These are phyloP conservation scores for Euptelea pleiosperma DNA, from an alignment of 164 flowering plant species.

Conservation along the genomic window DNA sequence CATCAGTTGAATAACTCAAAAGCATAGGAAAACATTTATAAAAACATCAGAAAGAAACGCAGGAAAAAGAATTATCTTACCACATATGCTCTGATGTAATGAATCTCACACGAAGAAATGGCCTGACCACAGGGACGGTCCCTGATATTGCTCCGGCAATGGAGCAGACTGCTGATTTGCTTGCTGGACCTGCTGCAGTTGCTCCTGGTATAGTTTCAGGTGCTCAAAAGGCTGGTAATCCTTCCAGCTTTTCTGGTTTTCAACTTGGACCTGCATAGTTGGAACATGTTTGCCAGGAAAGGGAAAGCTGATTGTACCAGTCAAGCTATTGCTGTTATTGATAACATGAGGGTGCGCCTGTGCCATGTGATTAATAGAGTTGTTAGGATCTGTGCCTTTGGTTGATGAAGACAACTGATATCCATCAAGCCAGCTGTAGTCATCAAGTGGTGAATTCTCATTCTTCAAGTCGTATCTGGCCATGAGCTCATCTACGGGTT, in stretches of 20 bases:
- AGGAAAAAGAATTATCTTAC: conserved; percentile 26
- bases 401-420: conserved; percentile 54
- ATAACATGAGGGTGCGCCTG: conserved; percentile 21
- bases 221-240: conserved; percentile 43
- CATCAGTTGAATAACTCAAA: neutral
- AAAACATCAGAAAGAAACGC: conserved; percentile 2
- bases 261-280: conserved; percentile 37
- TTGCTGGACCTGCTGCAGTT: conserved; percentile 43
- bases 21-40: neutral
- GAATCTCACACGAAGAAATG: conserved; percentile 72
- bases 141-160: conserved; percentile 65
- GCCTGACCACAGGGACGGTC: conserved; percentile 71
- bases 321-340: conserved; percentile 31
- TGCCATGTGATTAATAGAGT: conserved; percentile 26
- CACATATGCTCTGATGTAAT: conserved; percentile 28
- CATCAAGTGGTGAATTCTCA: conserved; percentile 53
- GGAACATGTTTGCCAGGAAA: conserved; percentile 86
- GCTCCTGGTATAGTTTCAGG: conserved; percentile 42
- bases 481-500: conserved; percentile 34
- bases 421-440: conserved; percentile 91
- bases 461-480: conserved; percentile 26
- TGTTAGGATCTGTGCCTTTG: conserved; percentile 25
- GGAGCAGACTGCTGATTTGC: conserved; percentile 46
- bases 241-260: conserved; percentile 45
- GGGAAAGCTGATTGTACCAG: conserved; percentile 58